Base-by-base conservation (phyloP, 164 flowering plant genomes). In the Warburgia ugandensis region DNA sequence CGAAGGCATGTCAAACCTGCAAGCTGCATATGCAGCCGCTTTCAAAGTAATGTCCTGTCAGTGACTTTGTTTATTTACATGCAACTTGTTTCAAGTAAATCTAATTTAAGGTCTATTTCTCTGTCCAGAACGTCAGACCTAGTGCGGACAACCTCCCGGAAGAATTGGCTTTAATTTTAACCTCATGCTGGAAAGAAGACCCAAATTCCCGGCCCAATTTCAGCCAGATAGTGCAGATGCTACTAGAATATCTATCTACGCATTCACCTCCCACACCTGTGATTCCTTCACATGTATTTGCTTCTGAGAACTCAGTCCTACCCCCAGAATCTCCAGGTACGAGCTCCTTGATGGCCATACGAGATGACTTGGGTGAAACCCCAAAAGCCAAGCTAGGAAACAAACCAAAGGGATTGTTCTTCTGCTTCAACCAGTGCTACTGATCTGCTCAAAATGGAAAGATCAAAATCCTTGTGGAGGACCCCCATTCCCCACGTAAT, bases 21-120 rank as follows among this genome's bases (percentile, higher is more conserved):
- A 88, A 59, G 98, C 96, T 8, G 95, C 98, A 20, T 92, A 88
- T 74, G 98, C 96, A 6, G 98, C 98, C 16, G 98, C 96, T 56
- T 92, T 92, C 47, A 92, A 88, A 72, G 98, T 86, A 75, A 50
- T 5, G 17, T 20, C 7, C n/a, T 23, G 0, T 13, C 29, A n/a
- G 16, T 23, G 12, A 22, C n/a, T 9, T 21, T 41, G 6, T 2
- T 21, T 23, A 14, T 9, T 4, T 33, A 11, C 28, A 10, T 33
- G 13, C 6, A n/a, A n/a, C 19, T 12, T 29, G 29, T 48, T 28
- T 12, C 29, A 5, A 14, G 21, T 21, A 12, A 10, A 10, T 8
- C 16, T 38, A 6, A 23, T 38, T 14, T 14, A 51, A 7, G 26
- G 8, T 11, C 26, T 14, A 26, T 56, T 39, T 53, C 8, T 12